phyloP scores from a whole-genome alignment of 1,139 yeast genomes.

The Blastobotrys illinoisensis region DNA sequence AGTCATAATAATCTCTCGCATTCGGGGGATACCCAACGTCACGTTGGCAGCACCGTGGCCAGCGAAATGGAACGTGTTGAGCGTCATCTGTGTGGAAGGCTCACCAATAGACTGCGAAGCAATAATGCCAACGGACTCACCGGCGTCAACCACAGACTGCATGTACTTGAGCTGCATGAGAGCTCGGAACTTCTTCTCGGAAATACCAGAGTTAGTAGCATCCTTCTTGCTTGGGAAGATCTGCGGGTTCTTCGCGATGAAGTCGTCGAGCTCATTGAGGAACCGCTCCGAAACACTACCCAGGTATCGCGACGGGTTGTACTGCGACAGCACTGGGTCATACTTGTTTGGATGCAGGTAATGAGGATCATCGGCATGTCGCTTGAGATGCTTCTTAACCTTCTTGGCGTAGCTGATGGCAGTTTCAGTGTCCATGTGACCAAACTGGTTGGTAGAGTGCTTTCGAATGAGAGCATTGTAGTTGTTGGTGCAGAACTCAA shows the following conservation, averaged over 20 bases:
- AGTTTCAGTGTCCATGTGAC: slow-evolving; percentile 71
- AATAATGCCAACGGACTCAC: slow-evolving; percentile 97
- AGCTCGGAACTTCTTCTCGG: slow-evolving; percentile 88
- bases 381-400: slow-evolving; percentile 66
- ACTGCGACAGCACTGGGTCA: slow-evolving; percentile 84
- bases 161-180: slow-evolving; percentile 97
- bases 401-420: slow-evolving; percentile 81
- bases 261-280: slow-evolving; percentile 71
- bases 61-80: slow-evolving; percentile 99
- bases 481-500: slow-evolving; percentile 88
- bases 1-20: slow-evolving; percentile 99
- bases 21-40: slow-evolving; percentile 98
- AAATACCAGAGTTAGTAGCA: slow-evolving; percentile 41
- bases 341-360: slow-evolving; percentile 60
- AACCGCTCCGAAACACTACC: slow-evolving; percentile 93
- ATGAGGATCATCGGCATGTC: slow-evolving; percentile 58
- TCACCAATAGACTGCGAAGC: slow-evolving; percentile 99
- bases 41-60: slow-evolving; percentile 99
- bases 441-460: slow-evolving; percentile 78
- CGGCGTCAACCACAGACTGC: slow-evolving; percentile 92
- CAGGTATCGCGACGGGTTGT: slow-evolving; percentile 80
- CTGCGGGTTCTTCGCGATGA: slow-evolving; percentile 47
- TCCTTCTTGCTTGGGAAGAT: slow-evolving; percentile 47
- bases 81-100: slow-evolving; percentile 99
- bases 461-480: slow-evolving; percentile 80